Percentiles rank a stretch among this genome's conserved stretches.
These are phyloP conservation scores for Phaeodactylum tricornutum DNA, from an alignment of 108 stramenopile genomes.

Conservation along the genomic window DNA sequence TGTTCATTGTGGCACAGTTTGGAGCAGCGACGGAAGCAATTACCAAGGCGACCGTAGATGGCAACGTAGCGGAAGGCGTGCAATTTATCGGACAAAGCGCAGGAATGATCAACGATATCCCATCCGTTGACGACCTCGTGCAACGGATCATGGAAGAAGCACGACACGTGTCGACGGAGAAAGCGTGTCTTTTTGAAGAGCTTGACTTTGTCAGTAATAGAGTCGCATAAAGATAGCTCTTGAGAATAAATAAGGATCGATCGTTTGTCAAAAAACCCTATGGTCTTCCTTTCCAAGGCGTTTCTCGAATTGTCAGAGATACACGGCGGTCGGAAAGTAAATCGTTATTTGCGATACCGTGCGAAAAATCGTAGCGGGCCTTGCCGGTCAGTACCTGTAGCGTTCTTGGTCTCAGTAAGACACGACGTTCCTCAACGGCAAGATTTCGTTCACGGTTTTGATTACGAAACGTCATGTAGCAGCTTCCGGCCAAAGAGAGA, in stretches of 20 bases:
- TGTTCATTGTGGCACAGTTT: conserved; percentile 77
- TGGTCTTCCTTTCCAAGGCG: too few relatives aligned
- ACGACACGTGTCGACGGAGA: conserved; percentile 16
- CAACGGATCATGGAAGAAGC: conserved; percentile 66
- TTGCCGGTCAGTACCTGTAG: conserved; percentile 47
- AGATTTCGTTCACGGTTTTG: not conserved
- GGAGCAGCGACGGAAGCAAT: conserved; percentile 78
- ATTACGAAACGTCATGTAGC: conserved; percentile 41
- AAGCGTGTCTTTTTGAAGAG: too few relatives aligned
- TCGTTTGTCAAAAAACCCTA: too few relatives aligned
- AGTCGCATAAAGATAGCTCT: too few relatives aligned
- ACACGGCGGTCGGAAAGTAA: conserved; percentile 37
- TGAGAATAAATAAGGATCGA: too few relatives aligned
- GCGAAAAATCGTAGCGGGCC: conserved; percentile 52
- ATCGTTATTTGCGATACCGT: conserved; percentile 45
- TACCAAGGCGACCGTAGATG: conserved; percentile 67
- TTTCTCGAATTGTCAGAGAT: conserved; percentile 50
- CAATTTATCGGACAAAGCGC: conserved; percentile 83
- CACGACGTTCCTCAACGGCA: conserved; percentile 8
- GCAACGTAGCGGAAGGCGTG: conserved; percentile 62
- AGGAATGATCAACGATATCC: conserved; percentile 74
- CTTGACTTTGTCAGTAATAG: too few relatives aligned
- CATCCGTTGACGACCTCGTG: conserved; percentile 61
- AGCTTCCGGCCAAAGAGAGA: conserved; percentile 43
- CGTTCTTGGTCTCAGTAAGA: conserved; percentile 26